Evolutionary conservation across 345 rosid genomes (phyloP), one percentile per base, ranked within the genome.

Genomic region (Trapa incisa): DNA sequence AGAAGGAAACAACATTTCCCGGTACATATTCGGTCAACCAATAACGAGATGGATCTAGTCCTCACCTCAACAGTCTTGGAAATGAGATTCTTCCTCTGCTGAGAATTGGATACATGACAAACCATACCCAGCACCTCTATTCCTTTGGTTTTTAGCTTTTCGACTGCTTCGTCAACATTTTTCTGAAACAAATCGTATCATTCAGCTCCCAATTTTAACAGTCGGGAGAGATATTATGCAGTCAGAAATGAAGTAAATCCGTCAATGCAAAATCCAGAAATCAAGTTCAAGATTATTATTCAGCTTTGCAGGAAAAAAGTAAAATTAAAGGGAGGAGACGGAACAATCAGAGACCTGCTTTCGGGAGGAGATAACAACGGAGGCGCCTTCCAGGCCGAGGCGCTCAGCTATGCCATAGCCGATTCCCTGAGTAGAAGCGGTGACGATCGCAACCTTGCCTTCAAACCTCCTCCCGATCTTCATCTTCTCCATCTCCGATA

Each of bases 371-470:
- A 88, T 70, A 35, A 85, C 87, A 10, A 85, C 84, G n/a, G 83
- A 77, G 67, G 91, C 91, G 42, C 94, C 94, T 81, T 91, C 99
- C 36, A 78, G 77, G 66, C 88, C 97, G 35, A 94, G 85, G 37
- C 95, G 92, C 73, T 80, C 83, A 4, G 91, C 87, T 67, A 91
- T 87, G 71, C 79, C 72, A 71, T 85, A 79, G 68, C 99, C 97
- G 73, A 91, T 94, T 6, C 99, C 99, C 73, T 94, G 95, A 47
- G 99, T 91, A 2, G 99, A 94, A 45, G 96, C 99, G 2, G 95
- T 91, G 57, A 91, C 96, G 38, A 94, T 82, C 47, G 92, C 96
- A 0, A 91, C 97, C 73, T 91, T 90, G 15, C 96, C 92, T 56
- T 79, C 83, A 41, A 91, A 83, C 71, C 97, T 80, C 65, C 77